These are phyloP conservation scores for Phanerodontia chrysosporium DNA, from an alignment of 768 basidiomycete species.

Conservation along the genomic window DNA sequence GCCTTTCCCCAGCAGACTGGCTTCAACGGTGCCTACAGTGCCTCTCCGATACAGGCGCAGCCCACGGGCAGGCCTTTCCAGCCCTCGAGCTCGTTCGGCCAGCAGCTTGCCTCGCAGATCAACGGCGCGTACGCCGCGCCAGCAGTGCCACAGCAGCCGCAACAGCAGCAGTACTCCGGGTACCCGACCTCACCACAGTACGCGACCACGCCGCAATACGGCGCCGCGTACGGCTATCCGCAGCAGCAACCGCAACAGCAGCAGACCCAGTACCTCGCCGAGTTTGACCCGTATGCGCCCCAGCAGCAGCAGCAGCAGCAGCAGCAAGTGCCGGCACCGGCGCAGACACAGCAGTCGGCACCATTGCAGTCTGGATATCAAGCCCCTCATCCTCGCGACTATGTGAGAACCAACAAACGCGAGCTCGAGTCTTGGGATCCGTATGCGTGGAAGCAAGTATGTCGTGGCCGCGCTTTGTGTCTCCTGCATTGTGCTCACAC, in stretches of 20 bases:
- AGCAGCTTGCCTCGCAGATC: constrained; percentile 40
- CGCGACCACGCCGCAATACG: constrained; percentile 20
- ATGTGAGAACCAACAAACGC: constrained; percentile 58
- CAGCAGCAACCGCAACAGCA: constrained; percentile 15
- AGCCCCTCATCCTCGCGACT: constrained; percentile 63
- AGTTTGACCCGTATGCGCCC: constrained; percentile 37
- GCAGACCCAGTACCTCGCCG: constrained; percentile 27
- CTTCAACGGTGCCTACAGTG: constrained; percentile 6
- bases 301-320: constrained; percentile 6
- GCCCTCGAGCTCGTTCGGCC: constrained; percentile 52
- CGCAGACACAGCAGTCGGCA: background rate
- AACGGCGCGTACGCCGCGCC: constrained; percentile 16
- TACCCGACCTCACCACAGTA: constrained; percentile 24
- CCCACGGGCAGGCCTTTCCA: constrained; percentile 38
- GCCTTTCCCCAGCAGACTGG: constrained; percentile 23
- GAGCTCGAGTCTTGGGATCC: constrained; percentile 71
- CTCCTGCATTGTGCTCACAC: background rate
- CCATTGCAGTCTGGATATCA: constrained; percentile 18
- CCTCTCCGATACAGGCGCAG: constrained; percentile 29
- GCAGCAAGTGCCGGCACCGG: constrained; percentile 1
- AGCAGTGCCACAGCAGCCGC: constrained; percentile 25
- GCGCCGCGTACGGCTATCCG: constrained; percentile 14
- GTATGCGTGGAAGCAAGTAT: constrained; percentile 66
- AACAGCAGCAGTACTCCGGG: constrained; percentile 25
- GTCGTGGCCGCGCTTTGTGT: background rate